Percentiles rank a stretch among this genome's conserved stretches.
Conservation (phyloP, 108 stramenopile genomes). For the Thalassiosira profunda region DNA sequence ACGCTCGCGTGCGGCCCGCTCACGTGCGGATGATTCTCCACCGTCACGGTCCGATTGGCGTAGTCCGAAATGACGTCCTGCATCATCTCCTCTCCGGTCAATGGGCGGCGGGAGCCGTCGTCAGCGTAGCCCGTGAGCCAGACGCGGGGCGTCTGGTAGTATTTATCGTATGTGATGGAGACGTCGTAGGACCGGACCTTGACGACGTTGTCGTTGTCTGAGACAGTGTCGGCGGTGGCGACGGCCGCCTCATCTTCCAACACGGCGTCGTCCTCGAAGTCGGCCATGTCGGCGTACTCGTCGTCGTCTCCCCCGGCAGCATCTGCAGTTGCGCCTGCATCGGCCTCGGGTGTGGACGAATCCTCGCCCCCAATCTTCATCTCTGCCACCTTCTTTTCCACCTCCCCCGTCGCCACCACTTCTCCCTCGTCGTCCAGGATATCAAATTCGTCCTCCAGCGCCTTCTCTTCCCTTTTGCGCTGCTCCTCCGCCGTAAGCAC, state of each 20-base stretch:
- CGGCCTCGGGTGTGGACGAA: background rate
- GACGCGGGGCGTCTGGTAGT: conserved; percentile 98
- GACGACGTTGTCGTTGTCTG: conserved; percentile 59
- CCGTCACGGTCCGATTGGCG: conserved; percentile 98
- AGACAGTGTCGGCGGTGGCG: conserved; percentile 1
- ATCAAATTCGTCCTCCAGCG: conserved; percentile 88
- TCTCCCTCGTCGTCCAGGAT: conserved; percentile 84
- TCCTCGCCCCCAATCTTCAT: background rate
- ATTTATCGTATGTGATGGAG: conserved; percentile 98
- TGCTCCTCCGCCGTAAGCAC: conserved; percentile 46
- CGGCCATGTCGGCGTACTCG: conserved; percentile 94
- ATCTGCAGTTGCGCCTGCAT: background rate
- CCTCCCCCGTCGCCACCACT: conserved; percentile 52
- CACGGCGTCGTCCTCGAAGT: conserved; percentile 88
- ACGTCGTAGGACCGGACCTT: conserved; percentile 96
- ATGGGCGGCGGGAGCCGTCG: conserved; percentile 64
- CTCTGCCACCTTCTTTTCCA: conserved; percentile 6
- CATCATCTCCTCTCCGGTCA: conserved; percentile 94
- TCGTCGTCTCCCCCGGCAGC: conserved; percentile 60
- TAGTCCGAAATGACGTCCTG: conserved; percentile 99
- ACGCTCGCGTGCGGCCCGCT: conserved; percentile 90
- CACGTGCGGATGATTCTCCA: conserved; percentile 97
- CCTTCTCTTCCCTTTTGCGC: conserved; percentile 38
- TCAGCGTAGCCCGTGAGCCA: conserved; percentile 96
- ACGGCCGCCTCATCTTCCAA: conserved; percentile 76